Evolutionary conservation across 83 land plant species (phyloP).

Genomic region (Picea abies): DNA sequence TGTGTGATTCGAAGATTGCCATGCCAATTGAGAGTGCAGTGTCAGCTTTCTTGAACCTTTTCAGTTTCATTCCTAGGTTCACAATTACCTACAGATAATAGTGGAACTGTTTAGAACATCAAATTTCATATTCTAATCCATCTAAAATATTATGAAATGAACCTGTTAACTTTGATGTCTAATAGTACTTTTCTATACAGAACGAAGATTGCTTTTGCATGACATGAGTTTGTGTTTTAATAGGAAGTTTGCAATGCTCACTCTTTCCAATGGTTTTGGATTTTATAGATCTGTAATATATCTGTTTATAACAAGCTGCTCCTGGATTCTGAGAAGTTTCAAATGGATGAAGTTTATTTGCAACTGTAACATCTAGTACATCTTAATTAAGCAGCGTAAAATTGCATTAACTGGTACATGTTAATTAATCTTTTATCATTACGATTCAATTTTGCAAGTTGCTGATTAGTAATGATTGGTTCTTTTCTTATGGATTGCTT

Average conservation of each 20-base stretch:
- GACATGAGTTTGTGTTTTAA: not conserved
- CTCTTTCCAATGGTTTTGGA: not conserved
- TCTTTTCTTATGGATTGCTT: not conserved
- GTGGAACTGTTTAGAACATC: not conserved
- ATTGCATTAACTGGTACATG: not conserved
- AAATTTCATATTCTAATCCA: not conserved
- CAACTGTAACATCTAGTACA: not conserved
- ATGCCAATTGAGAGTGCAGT: too few species aligned
- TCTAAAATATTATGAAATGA: not conserved
- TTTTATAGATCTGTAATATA: not conserved
- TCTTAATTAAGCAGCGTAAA: not conserved
- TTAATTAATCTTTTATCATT: not conserved
- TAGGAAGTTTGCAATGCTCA: constrained; percentile 1
- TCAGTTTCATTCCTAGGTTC: not conserved
- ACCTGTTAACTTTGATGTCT: not conserved
- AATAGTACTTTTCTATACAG: not conserved
- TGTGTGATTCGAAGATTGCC: not conserved
- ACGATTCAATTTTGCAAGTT: not conserved
- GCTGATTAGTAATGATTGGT: not conserved
- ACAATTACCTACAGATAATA: not conserved
- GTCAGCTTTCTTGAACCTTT: too few species aligned
- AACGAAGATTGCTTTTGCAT: not conserved
- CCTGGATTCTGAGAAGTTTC: not conserved
- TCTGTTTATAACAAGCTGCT: not conserved
- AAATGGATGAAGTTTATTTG: not conserved